These are phyloP conservation scores for Fusarium floridanum DNA, from an alignment of 2,329 filamentous ascomycete species.

Conservation along the genomic window DNA sequence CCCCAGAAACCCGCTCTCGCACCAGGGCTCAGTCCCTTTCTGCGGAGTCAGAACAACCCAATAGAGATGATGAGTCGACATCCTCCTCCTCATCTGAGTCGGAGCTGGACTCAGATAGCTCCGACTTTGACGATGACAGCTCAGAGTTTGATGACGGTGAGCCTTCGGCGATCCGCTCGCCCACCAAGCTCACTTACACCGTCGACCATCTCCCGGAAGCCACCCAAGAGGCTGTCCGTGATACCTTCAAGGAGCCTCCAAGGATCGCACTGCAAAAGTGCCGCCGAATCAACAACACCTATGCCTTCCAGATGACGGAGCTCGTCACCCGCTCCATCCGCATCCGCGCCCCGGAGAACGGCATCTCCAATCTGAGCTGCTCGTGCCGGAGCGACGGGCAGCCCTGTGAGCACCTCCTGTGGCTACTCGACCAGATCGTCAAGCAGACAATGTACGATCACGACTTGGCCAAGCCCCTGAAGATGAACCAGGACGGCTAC, in stretches of 20 bases:
- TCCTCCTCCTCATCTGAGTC: slow-evolving; percentile 44
- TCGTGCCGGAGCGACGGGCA: slow-evolving; percentile 55
- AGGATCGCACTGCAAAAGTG: slow-evolving; percentile 65
- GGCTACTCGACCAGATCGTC: slow-evolving; percentile 67
- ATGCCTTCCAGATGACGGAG: slow-evolving; percentile 69
- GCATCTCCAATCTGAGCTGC: slow-evolving; percentile 59
- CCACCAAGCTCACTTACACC: slow-evolving; percentile 56
- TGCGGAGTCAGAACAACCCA: slow-evolving; percentile 9
- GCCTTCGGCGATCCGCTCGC: slow-evolving; percentile 52
- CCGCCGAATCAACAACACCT: slow-evolving; percentile 61
- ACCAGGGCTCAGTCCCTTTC: slow-evolving; percentile 24
- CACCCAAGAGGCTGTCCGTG: slow-evolving; percentile 56
- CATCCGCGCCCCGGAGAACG: slow-evolving; percentile 58
- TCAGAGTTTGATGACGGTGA: slow-evolving; percentile 52
- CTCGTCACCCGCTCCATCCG: slow-evolving; percentile 65
- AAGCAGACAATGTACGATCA: slow-evolving; percentile 61
- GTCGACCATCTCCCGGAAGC: slow-evolving; percentile 55
- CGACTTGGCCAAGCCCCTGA: slow-evolving; percentile 54
- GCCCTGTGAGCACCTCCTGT: slow-evolving; percentile 66
- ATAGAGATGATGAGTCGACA: slow-evolving; percentile 42
- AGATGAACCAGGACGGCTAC: slow-evolving; percentile 58
- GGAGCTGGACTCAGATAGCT: slow-evolving; percentile 30
- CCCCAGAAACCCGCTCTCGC: slow-evolving; percentile 39
- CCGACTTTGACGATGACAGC: slow-evolving; percentile 39
- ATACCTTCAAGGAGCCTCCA: slow-evolving; percentile 62